phyloP scores from a whole-genome alignment of 2,329 filamentous ascomycete species.

The Cadophora luteo-olivacea region DNA sequence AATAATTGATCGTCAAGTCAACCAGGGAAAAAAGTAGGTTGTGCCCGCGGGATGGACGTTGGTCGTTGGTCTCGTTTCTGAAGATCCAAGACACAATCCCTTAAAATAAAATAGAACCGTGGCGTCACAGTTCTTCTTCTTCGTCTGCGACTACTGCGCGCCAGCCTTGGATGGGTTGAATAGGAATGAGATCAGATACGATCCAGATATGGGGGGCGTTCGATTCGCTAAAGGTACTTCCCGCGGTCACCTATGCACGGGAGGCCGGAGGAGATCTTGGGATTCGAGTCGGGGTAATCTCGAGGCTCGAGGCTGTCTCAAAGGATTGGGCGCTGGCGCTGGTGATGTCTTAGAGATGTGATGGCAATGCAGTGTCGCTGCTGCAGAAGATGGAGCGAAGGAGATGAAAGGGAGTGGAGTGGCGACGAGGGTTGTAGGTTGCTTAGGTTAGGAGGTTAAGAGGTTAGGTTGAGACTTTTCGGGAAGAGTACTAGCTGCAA shows the following conservation, averaged over 20 bases:
- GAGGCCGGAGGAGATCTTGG: constrained; percentile 7
- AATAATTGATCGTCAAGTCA: constrained; percentile 29
- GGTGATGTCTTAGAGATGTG: constrained; percentile 9
- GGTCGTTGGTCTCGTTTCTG: background rate
- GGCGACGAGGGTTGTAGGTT: background rate
- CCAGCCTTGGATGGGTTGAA: background rate
- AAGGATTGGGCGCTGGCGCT: background rate
- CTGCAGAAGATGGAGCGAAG: background rate
- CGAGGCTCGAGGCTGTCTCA: constrained; percentile 15
- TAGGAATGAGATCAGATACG: background rate
- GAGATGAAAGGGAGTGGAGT: constrained; percentile 20
- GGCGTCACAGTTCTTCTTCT: background rate
- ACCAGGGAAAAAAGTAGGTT: constrained; percentile 4
- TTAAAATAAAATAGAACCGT: background rate
- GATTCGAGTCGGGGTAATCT: constrained; percentile 1
- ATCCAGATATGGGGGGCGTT: constrained; percentile 2
- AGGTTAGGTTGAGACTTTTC: constrained; percentile 20
- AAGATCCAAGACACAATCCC: background rate
- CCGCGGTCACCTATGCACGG: constrained; percentile 6
- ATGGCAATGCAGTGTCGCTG: background rate
- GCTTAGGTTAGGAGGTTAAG: too few species aligned
- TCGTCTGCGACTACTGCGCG: background rate
- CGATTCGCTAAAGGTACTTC: constrained; percentile 11
- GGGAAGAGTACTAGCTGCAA: background rate
- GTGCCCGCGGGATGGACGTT: background rate